These are phyloP conservation scores for Aquilaria malaccensis DNA, from an alignment of 345 rosid species.

Conservation along the genomic window DNA sequence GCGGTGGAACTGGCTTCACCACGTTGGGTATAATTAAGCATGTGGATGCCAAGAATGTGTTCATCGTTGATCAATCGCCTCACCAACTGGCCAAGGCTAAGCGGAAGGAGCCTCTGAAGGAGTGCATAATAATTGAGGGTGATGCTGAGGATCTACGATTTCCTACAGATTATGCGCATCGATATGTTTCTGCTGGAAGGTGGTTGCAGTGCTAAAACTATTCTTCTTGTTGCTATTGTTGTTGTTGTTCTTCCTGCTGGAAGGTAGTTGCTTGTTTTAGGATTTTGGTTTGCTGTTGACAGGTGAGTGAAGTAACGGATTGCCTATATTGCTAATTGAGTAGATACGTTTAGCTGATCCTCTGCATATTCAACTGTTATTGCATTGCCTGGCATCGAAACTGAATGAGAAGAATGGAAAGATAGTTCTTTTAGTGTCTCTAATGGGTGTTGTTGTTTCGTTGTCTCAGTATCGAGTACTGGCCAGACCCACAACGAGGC, in stretches of 20 bases:
- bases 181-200: constrained; percentile 99
- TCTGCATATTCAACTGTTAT: not conserved
- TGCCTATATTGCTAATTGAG: too few species aligned
- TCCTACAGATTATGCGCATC: constrained; percentile 80
- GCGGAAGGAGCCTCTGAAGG: constrained; percentile 93
- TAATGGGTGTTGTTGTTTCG: constrained; percentile 5
- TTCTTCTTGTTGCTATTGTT: not conserved
- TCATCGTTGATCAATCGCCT: constrained; percentile 95
- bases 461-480: constrained; percentile 82
- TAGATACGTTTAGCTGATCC: too few species aligned
- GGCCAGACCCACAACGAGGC: constrained; percentile 99
- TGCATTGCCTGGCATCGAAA: constrained; percentile 5
- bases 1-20: constrained; percentile 99
- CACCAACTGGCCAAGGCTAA: constrained; percentile 97
- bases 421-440: constrained; percentile 2
- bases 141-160: constrained; percentile 97
- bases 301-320: too few species aligned
- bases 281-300: too few species aligned
- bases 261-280: too few species aligned
- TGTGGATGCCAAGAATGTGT: constrained; percentile 92
- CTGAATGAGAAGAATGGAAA: not conserved
- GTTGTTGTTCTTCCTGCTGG: too few species aligned
- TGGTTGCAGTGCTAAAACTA: constrained; percentile 9
- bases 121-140: constrained; percentile 85
- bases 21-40: constrained; percentile 93